Base-by-base conservation (phyloP, 2,329 filamentous ascomycete genomes). In the Amauroascus niger region DNA sequence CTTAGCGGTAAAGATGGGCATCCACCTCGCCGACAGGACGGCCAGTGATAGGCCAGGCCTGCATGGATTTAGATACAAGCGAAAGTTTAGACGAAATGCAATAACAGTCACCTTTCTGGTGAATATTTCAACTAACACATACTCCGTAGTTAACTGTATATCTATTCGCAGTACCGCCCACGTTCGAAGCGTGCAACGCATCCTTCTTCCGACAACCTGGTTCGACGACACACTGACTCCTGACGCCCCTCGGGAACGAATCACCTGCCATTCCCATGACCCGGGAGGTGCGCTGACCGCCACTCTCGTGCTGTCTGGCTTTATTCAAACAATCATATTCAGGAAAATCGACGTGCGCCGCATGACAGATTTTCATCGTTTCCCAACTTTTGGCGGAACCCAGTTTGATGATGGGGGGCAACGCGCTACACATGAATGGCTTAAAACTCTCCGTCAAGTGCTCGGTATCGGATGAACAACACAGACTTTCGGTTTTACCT, bases 171-270 rank as follows among this genome's bases (percentile, higher is more conserved):
- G 4, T 43, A 43, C 40, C 40, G 40, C 20, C 40, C 40, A 43
- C 20, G 40, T 43, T 43, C 5, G 20, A 13, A 24, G 13, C n/a
- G 26, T 46, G 45, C 45, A 37, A 37, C 16, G 30, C 45, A 48
- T 35, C n/a, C n/a, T n/a, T n/a, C 45, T 48, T 48, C 45, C 45
- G 45, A 28, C 45, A 48, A 48, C 45, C 45, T 48, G 45, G 45
- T 48, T 48, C 45, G 18, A 33, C 44, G 18, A 22, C 44, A 47
- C 44, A 47, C 28, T 33, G 45, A 24, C 45, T 4, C 30, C n/a
- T n/a, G n/a, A n/a, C 32, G 24, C 3, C 1, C 6, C 30, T 37
- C 28, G 48, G 48, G 37, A 50, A 43, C 48, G 48, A 50, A 50
- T 50, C 48, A 50, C 24, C 33, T 39, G 47, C 32, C 20, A 40